Evolutionary conservation across 768 basidiomycete genomes (phyloP).

Genomic region (Suillus occidentalis): DNA sequence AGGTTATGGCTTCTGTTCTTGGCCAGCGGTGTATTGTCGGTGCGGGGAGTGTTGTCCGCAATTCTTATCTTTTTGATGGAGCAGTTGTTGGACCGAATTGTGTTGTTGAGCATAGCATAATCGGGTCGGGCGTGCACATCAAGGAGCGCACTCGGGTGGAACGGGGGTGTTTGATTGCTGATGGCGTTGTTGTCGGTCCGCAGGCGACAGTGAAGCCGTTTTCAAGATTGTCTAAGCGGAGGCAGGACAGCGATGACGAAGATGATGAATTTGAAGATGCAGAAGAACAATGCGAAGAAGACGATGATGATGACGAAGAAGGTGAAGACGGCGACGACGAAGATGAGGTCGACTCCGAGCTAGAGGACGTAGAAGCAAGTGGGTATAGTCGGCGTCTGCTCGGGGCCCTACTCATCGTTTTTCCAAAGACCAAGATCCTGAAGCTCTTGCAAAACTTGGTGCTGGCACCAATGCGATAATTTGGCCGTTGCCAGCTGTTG

Average conservation of each 20-base stretch:
- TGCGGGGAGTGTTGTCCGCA: slow-evolving; percentile 59
- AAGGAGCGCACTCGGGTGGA: slow-evolving; percentile 66
- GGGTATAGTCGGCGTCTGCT: slow-evolving; percentile 24
- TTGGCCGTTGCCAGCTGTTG: slow-evolving; percentile 68
- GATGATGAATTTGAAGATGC: slow-evolving; percentile 33
- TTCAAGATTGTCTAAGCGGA: slow-evolving; percentile 65
- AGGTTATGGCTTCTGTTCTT: slow-evolving; percentile 73
- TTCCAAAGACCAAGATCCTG: slow-evolving; percentile 47
- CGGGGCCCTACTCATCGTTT: neutral
- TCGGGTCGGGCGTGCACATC: slow-evolving; percentile 77
- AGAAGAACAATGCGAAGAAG: slow-evolving; percentile 28
- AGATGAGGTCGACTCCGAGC: slow-evolving; percentile 52
- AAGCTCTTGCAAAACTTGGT: slow-evolving; percentile 54
- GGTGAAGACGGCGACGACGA: slow-evolving; percentile 29
- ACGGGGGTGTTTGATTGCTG: slow-evolving; percentile 78
- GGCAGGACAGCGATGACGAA: slow-evolving; percentile 31
- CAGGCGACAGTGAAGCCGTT: slow-evolving; percentile 65
- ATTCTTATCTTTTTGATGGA: slow-evolving; percentile 85
- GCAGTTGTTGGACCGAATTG: slow-evolving; percentile 70
- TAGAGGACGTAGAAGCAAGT: slow-evolving; percentile 71
- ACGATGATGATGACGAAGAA: slow-evolving; percentile 19
- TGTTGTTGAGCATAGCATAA: slow-evolving; percentile 73
- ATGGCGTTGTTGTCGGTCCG: slow-evolving; percentile 80
- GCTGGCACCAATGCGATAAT: slow-evolving; percentile 71
- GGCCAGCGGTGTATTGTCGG: slow-evolving; percentile 78